phyloP scores from a whole-genome alignment of 148 eudicot species.

The Dysphania ambrosioides region DNA sequence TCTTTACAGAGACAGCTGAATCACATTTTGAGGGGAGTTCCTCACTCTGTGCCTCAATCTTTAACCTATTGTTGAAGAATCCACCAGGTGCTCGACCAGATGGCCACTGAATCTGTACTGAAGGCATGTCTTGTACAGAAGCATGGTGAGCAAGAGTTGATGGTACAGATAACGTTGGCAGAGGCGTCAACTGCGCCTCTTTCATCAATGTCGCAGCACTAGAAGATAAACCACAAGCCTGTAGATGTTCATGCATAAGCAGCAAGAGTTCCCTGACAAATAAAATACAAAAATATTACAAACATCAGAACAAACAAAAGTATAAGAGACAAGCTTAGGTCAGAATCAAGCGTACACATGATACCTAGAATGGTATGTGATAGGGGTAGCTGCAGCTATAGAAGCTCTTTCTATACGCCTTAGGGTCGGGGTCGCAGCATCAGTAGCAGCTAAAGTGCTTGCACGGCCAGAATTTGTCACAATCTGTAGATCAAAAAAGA shows the following conservation, averaged over 20 bases:
- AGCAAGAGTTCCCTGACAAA: slow-evolving; percentile 80
- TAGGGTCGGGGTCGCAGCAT: slow-evolving; percentile 94
- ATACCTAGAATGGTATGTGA: slow-evolving; percentile 83
- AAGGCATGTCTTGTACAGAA: slow-evolving; percentile 54
- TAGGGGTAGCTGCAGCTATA: slow-evolving; percentile 99
- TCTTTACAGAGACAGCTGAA: slow-evolving; percentile 51
- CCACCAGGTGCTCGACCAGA: slow-evolving; percentile 60
- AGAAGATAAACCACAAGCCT: slow-evolving; percentile 81
- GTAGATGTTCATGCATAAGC: slow-evolving; percentile 92
- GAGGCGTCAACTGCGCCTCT: slow-evolving; percentile 87
- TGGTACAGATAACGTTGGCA: slow-evolving; percentile 65
- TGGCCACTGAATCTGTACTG: slow-evolving; percentile 84
- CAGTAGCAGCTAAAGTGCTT: slow-evolving; percentile 90
- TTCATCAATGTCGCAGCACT: slow-evolving; percentile 69
- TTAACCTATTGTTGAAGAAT: slow-evolving; percentile 41
- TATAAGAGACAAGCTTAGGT: neutral
- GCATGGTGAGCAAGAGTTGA: slow-evolving; percentile 70
- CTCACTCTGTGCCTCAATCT: slow-evolving; percentile 35
- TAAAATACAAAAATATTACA: slow-evolving; percentile 5
- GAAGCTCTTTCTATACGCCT: slow-evolving; percentile 99
- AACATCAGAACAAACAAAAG: slow-evolving; percentile 10
- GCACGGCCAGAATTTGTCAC: slow-evolving; percentile 98
- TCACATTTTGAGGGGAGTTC: slow-evolving; percentile 40
- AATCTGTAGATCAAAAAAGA: slow-evolving; percentile 39
- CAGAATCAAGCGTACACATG: slow-evolving; percentile 12